Conservation (phyloP, 1,284 basidiomycete genomes). For the Stygiomarasmius scandens region DNA sequence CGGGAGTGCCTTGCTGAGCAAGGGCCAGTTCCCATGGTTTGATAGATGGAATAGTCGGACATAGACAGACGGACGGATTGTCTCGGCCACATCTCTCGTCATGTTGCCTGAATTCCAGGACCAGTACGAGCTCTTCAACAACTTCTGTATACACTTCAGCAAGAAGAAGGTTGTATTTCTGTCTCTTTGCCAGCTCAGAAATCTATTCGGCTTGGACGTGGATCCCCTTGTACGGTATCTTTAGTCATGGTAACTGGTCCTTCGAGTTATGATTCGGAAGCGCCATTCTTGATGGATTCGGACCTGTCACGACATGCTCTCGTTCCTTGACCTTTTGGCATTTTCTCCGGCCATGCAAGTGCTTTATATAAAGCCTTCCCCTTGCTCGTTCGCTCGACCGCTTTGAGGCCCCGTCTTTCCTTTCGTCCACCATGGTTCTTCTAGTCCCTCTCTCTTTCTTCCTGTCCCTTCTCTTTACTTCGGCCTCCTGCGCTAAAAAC, state of each 20-base stretch:
- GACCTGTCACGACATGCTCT: neutral
- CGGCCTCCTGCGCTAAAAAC: slow-evolving; percentile 11
- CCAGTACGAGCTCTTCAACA: neutral
- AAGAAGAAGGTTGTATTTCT: no score
- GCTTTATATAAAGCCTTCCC: neutral
- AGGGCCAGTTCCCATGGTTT: neutral
- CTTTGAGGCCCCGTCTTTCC: slow-evolving; percentile 10
- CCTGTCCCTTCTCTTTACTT: slow-evolving; percentile 6
- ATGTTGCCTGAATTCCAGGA: neutral
- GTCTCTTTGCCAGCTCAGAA: neutral
- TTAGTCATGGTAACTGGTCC: neutral
- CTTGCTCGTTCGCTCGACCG: neutral
- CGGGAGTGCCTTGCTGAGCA: neutral
- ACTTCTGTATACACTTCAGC: no score
- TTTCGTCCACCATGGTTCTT: slow-evolving; percentile 2
- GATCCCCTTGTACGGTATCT: neutral
- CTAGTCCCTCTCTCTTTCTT: slow-evolving; percentile 12
- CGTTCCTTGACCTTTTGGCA: neutral
- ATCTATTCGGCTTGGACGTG: neutral
- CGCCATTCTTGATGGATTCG: neutral
- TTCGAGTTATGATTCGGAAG: neutral
- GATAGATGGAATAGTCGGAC: neutral
- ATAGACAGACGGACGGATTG: neutral
- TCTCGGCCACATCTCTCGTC: neutral
- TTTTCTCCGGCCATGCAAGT: neutral